Conservation (phyloP, 257 asterid genomes). For the Parsonsia alboflavescens region DNA sequence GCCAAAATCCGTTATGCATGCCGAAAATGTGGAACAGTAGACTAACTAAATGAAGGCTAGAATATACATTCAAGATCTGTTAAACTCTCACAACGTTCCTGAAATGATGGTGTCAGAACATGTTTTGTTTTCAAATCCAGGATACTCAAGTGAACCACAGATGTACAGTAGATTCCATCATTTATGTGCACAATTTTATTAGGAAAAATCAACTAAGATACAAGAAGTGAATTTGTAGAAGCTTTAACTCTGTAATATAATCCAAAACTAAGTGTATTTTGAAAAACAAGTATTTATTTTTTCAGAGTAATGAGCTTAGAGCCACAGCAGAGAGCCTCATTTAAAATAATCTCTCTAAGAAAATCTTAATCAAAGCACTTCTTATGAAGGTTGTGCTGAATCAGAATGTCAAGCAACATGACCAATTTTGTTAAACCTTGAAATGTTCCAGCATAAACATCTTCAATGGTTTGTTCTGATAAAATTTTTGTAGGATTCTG, state of each 20-base stretch:
- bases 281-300: neutral
- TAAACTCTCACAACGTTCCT: neutral
- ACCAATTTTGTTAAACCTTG: too few relatives aligned
- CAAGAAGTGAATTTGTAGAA: neutral
- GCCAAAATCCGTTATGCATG: constrained; percentile 12
- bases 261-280: neutral
- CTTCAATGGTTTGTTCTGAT: too few relatives aligned
- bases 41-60: neutral
- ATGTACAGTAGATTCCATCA: neutral
- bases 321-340: neutral
- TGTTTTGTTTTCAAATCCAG: neutral
- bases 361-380: too few relatives aligned
- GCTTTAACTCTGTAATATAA: neutral
- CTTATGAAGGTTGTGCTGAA: too few relatives aligned
- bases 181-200: neutral
- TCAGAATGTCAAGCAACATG: too few relatives aligned
- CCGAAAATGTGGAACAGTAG: neutral
- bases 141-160: neutral
- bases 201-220: neutral
- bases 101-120: neutral
- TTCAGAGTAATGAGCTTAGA: neutral
- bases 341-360: too few relatives aligned
- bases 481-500: too few relatives aligned
- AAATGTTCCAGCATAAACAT: too few relatives aligned
- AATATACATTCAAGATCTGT: neutral